Evolutionary conservation across 805 yeast genomes (phyloP).

Genomic region (Yarrowia sp.): DNA sequence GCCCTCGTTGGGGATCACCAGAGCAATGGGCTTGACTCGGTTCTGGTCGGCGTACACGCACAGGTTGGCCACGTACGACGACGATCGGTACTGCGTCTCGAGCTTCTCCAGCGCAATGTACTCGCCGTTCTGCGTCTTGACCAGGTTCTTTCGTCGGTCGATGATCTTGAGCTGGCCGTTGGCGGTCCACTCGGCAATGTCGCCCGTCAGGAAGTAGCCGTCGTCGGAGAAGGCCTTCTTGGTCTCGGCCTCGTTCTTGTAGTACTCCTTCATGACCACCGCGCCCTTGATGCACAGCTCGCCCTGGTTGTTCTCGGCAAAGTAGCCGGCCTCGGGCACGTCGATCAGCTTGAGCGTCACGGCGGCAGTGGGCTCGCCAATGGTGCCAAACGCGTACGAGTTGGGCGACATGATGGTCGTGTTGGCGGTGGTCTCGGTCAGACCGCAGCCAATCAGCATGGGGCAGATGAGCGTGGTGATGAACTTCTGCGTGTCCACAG

Average conservation of each 20-base stretch:
- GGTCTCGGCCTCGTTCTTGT: constrained; percentile 80
- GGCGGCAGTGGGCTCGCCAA: constrained; percentile 80
- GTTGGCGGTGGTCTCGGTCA: constrained; percentile 95
- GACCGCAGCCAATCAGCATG: constrained; percentile 90
- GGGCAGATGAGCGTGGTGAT: constrained; percentile 75
- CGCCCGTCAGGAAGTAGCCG: constrained; percentile 97
- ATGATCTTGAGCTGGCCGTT: constrained; percentile 78
- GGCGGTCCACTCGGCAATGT: constrained; percentile 88
- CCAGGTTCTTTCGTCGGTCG: constrained; percentile 94
- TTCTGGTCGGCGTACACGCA: constrained; percentile 90
- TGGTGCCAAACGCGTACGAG: constrained; percentile 67
- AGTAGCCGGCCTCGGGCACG: constrained; percentile 87
- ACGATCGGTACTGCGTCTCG: constrained; percentile 87
- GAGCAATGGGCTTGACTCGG: constrained; percentile 89
- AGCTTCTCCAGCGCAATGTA: constrained; percentile 94
- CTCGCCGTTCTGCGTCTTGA: constrained; percentile 95
- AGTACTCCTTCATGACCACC: constrained; percentile 73
- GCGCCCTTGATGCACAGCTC: constrained; percentile 81
- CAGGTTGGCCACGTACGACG: constrained; percentile 68
- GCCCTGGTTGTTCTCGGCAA: constrained; percentile 88
- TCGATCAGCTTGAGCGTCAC: constrained; percentile 86
- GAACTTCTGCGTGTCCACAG: constrained; percentile 77
- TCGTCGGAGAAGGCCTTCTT: constrained; percentile 68
- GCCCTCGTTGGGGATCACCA: constrained; percentile 75
- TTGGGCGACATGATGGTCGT: constrained; percentile 65